phyloP scores from a whole-genome alignment of 2,329 filamentous ascomycete genomes.

The Colletotrichum endophyticum region DNA sequence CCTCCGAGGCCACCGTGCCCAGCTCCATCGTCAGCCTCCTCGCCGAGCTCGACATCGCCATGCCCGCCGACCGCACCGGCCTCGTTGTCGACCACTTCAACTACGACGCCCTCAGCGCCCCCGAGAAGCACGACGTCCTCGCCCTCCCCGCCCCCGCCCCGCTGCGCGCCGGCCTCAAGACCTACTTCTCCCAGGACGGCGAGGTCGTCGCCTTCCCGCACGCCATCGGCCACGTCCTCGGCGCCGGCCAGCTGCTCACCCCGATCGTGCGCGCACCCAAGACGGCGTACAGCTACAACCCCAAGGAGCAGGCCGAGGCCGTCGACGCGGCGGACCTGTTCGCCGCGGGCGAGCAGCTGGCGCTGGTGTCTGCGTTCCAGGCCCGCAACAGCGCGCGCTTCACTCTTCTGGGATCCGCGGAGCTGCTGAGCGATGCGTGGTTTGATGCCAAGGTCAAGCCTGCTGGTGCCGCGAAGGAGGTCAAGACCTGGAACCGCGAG shows the following conservation, averaged over 20 bases:
- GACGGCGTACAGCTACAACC: conserved; percentile 93
- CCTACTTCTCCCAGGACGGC: conserved; percentile 74
- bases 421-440: conserved; percentile 89
- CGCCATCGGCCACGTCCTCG: conserved; percentile 81
- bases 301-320: conserved; percentile 77
- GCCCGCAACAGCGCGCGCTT: conserved; percentile 93
- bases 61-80: conserved; percentile 85
- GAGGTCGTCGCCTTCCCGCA: conserved; percentile 80
- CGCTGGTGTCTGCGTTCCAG: conserved; percentile 85
- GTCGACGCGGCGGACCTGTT: conserved; percentile 79
- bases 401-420: conserved; percentile 82
- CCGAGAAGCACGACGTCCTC: conserved; percentile 88
- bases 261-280: conserved; percentile 82
- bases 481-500: conserved; percentile 77
- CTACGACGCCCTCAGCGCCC: conserved; percentile 78
- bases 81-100: conserved; percentile 95
- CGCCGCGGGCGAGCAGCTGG: conserved; percentile 82
- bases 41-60: conserved; percentile 84
- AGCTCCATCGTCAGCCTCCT: conserved; percentile 79
- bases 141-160: conserved; percentile 73
- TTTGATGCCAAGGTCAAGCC: conserved; percentile 81
- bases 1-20: conserved; percentile 72
- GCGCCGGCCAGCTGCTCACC: conserved; percentile 76
- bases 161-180: conserved; percentile 71
- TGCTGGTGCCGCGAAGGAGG: conserved; percentile 50